A percentile compares a stretch with the other conserved stretches of the same genome.
Conservation (phyloP, 169 alveolate species). For the Plasmodium billcollinsi region DNA sequence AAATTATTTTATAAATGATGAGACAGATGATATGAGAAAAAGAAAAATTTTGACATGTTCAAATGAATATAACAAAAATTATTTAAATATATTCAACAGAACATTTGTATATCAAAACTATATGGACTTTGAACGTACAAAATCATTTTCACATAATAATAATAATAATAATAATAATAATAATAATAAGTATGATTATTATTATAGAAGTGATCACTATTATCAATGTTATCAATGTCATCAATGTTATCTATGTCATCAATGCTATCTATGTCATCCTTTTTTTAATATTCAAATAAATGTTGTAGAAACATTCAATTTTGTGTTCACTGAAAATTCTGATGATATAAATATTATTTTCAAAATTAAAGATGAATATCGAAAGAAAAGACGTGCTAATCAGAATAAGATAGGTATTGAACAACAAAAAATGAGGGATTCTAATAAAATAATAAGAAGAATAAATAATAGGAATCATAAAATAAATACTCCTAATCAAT, state of each 20-base stretch:
- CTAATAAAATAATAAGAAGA: constrained; percentile 9
- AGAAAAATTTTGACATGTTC: neutral
- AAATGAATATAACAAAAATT: too few relatives aligned
- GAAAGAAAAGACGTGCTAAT: too few relatives aligned
- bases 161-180: too few relatives aligned
- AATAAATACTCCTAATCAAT: neutral
- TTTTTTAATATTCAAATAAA: constrained; percentile 27
- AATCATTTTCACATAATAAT: neutral
- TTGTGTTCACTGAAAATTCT: constrained; percentile 1
- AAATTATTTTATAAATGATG: neutral
- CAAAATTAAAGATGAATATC: neutral
- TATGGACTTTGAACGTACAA: too few relatives aligned
- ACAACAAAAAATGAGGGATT: neutral
- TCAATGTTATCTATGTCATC: too few relatives aligned
- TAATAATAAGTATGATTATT: too few relatives aligned
- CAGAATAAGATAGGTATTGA: too few relatives aligned
- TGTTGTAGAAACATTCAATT: constrained; percentile 25
- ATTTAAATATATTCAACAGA: too few relatives aligned
- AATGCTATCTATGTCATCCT: too few relatives aligned
- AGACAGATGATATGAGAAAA: neutral
- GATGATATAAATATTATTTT: constrained; percentile 27
- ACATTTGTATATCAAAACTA: too few relatives aligned
- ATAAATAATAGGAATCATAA: neutral
- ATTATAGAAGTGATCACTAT: too few relatives aligned
- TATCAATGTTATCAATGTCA: too few relatives aligned